Base-by-base conservation (phyloP, 306 rosid species). In the apple (Malus domestica) region DNA sequence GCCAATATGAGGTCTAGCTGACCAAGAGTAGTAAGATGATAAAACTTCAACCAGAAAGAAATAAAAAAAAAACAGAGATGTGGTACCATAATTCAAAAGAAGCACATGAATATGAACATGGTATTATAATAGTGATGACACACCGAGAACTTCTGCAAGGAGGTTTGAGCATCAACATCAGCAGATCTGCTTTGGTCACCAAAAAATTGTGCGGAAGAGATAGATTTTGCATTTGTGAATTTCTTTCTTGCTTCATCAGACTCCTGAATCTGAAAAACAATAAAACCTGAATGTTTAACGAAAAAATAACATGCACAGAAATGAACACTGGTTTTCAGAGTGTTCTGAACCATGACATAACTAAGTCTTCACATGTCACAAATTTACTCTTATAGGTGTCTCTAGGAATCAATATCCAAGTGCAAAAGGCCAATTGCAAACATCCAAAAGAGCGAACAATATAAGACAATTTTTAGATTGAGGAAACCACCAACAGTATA, bases 161-260 rank as follows among this genome's bases (percentile, higher is more conserved):
- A 80, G 76, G 68, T 93, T 51, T 88, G 90, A 59, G 93, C 82
- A 0, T 90, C 96, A 27, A 72, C 66, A 62, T 94, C 91, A 46
- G 85, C 86, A 76, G 84, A 74, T 85, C 80, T 89, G 86, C 69
- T 83, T 74, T 87, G 95, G 82, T 92, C 97, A 67, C 97, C 98
- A 40, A 92, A 94, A 84, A 72, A 92, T 85, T 94, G 98, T 63
- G 93, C 90, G 3, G 98, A 94, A 40, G 98, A 92, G 82, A 94
- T 92, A 44, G 97, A 94, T 79, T 92, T 94, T 62, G 97, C 98
- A 81, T 94, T 94, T 73, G 25, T 23, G 25, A 23, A 23, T 23
- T 94, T 94, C 89, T 87, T 92, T 82, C 97, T 84, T 38, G 97
- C 98, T 78, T 92, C 98, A 72, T 94, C 89, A 55, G 92, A 80